Evolutionary conservation across 108 stramenopile genomes (phyloP), one percentile per base, ranked within the genome.

Genomic region (Epithemia pelagica): DNA sequence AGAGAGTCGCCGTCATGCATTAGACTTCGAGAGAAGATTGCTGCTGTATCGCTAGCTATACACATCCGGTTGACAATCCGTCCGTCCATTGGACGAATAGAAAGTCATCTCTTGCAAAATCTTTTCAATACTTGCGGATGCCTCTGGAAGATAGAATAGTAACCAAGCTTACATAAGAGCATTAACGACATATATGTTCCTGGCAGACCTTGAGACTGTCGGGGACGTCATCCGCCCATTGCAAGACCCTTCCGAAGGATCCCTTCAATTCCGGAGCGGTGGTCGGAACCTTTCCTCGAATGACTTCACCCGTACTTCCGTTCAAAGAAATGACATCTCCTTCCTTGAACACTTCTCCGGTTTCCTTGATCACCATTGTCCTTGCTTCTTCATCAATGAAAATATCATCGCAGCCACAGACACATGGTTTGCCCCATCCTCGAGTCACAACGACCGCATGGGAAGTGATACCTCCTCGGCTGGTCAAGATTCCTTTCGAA

Each of bases 391-490:
- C 78, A 64, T 85, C 75, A 37, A 94, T 76, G 32, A 74, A 68
- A 57, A 91, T 76, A 26, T 82, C 85, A 33, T 76, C 78, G 72
- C 84, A 85, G 27, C 93, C 93, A 58, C 84, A 86, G 19, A 94
- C 90, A 74, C 93, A 94, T 60, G 90, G 90, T 75, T 91, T 91
- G 52, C 93, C 93, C 93, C 90, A 91, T 56, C 93, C 89, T 25
- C 93, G 77, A 23, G 93, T 89, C 28, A 94, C 93, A 32, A 94
- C 93, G 8, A 90, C 93, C 15, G 67, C 67, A 32, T 68, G 58
- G 32, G 30, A 32, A 1, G 67, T 94, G 78, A 88, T 89, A 31
- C 93, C 93, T 46, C 93, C 93, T 30, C 85, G 65, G 2, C 87
- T 82, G 23, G 93, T 94, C 52, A 94, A 69, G 58, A 94, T 86